Evolutionary conservation across 148 eudicot genomes (phyloP), one percentile per base, ranked within the genome.

Genomic region (Chenopodium suecicum): DNA sequence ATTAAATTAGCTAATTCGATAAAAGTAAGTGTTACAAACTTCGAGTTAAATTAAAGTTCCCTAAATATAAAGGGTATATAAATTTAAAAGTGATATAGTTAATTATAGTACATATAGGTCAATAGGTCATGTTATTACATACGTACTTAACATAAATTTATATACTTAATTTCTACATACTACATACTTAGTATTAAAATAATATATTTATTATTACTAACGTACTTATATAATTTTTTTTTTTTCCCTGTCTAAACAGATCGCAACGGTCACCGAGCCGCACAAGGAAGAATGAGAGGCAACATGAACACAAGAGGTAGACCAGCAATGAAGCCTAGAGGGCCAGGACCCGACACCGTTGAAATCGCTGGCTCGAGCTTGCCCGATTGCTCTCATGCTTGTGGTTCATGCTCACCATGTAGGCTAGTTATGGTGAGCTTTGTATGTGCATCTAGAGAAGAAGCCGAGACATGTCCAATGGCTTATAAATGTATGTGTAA

Each of bases 401-500:
- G 96, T 46, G 96, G 93, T 20, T 89, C 92, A 7, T 92, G 95
- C 78, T 83, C 92, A 22, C 95, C 95, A 19, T 92, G 96, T 75
- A 87, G 90, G 82, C 87, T 90, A 54, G 97, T 90, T 1, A 89
- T 89, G 91, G 95, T 93, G 12, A 90, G 94, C 88, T 92, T 90
- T 82, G 89, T 83, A 41, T 93, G 95, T 78, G 79, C 91, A 4
- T 46, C 91, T 16, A 75, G 89, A 25, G 89, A 86, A 78, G 92
- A 92, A 85, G 89, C 96, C 0, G 92, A 92, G 84, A 88, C 96
- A 11, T 92, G 96, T 79, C 96, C 96, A 44, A 91, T 92, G 89
- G 90, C 93, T 81, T 92, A 92, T 60, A 90, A 88, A 58, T 92
- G 95, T 86, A 92, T 92, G 95, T 92, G 95, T 81, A 88, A 84